phyloP scores from a whole-genome alignment of 208 protist genomes.

The Lotmaria passim region DNA sequence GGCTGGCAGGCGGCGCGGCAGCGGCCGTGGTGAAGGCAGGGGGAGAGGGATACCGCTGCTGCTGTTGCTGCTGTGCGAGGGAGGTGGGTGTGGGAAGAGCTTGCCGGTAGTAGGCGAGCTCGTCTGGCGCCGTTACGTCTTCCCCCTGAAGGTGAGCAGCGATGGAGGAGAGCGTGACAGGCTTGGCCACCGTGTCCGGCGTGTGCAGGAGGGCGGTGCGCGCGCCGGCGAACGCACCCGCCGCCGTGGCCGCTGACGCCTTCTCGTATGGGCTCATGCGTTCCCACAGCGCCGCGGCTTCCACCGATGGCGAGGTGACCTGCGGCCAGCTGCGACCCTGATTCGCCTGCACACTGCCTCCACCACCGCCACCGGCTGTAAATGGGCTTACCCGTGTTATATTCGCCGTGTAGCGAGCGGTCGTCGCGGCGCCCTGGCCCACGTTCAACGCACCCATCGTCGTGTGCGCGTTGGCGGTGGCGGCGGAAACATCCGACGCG shows the following conservation, averaged over 20 bases:
- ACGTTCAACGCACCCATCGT: not conserved
- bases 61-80: conserved; percentile 7
- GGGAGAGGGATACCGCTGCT: conserved; percentile 14
- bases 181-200: conserved; percentile 27
- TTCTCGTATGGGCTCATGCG: conserved; percentile 27
- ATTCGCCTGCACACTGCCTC: not conserved
- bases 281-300: conserved; percentile 21
- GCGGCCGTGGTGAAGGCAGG: conserved; percentile 20
- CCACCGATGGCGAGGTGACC: not conserved
- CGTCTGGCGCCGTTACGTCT: conserved; percentile 1
- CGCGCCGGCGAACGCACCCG: not conserved
- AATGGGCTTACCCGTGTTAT: not conserved
- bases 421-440: not conserved
- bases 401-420: conserved; percentile 26
- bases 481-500: not conserved
- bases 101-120: not conserved
- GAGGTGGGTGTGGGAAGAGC: not conserved
- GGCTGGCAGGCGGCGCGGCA: not conserved
- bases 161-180: conserved; percentile 32
- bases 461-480: not conserved
- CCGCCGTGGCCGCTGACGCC: conserved; percentile 16
- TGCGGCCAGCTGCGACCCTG: conserved; percentile 7
- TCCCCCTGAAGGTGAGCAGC: conserved; percentile 26
- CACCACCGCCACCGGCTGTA: not conserved
- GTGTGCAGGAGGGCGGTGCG: conserved; percentile 19